Percentiles rank a stretch among this genome's conserved stretches.
Conservation (phyloP, 2,329 filamentous ascomycete species). For the Alternaria tenuissima region DNA sequence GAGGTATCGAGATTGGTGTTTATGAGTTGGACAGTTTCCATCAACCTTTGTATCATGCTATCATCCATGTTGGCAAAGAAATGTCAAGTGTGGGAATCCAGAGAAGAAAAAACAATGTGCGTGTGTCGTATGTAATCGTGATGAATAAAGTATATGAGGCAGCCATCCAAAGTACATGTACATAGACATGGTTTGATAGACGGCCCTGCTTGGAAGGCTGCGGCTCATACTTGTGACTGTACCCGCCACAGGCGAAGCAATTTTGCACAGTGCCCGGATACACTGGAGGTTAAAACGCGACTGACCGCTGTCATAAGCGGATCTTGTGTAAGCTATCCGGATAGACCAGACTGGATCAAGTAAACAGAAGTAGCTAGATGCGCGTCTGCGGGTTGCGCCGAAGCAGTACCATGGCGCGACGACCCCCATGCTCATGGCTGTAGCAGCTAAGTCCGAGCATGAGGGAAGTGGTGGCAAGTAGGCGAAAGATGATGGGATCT, state of each 20-base stretch:
- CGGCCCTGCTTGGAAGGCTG: neutral
- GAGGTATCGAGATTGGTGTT: slow-evolving; percentile 42
- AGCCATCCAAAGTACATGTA: neutral
- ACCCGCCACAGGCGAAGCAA: neutral
- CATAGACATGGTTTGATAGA: neutral
- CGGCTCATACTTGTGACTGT: neutral
- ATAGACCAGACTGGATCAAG: neutral
- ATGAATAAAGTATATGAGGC: neutral
- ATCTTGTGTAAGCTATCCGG: neutral
- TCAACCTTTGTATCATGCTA: slow-evolving; percentile 20
- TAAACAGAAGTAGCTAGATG: neutral
- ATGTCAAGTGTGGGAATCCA: neutral
- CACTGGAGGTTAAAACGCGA: neutral
- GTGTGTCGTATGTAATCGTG: neutral
- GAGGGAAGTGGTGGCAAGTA: neutral
- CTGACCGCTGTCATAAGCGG: neutral
- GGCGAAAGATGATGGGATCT: neutral
- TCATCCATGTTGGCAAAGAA: slow-evolving; percentile 24
- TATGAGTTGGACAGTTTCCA: slow-evolving; percentile 44
- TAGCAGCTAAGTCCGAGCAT: neutral
- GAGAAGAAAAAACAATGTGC: neutral
- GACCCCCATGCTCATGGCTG: neutral
- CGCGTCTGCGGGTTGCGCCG: neutral
- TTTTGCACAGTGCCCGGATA: neutral
- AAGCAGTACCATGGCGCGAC: neutral